Conservation (phyloP, 2,329 filamentous ascomycete species). For the Metarhizium robertsii region DNA sequence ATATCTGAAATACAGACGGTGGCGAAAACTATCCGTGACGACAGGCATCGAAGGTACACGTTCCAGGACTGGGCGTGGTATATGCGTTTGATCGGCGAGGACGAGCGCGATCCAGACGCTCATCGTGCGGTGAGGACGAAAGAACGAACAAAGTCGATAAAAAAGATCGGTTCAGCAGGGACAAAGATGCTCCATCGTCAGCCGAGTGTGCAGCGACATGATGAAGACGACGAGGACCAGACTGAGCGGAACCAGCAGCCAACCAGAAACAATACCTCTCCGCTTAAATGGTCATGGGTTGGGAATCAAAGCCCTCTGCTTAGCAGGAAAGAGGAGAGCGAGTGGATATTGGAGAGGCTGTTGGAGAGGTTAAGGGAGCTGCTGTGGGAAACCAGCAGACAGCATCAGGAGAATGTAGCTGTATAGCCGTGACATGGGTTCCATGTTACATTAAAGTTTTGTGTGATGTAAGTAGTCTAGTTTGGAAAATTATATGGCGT, state of each 20-base stretch:
- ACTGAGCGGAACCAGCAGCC: conserved; percentile 2
- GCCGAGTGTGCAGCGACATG: conserved; percentile 3
- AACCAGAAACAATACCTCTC: conserved; percentile 13
- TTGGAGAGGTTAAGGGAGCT: conserved; percentile 36
- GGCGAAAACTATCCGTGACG: conserved; percentile 50
- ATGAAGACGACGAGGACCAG: conserved; percentile 4
- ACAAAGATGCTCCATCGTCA: conserved; percentile 9
- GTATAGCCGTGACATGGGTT: too few relatives aligned
- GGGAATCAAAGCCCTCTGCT: conserved; percentile 60
- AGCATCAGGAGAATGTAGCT: too few relatives aligned
- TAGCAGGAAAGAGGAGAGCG: conserved; percentile 56
- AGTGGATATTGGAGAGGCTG: conserved; percentile 64
- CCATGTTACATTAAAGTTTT: too few relatives aligned
- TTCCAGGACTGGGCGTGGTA: conserved; percentile 87
- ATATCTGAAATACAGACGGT: conserved; percentile 62
- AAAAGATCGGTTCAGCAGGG: background rate
- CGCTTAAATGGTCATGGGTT: conserved; percentile 60
- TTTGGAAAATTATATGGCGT: too few relatives aligned
- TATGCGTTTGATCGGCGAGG: conserved; percentile 62
- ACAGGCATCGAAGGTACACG: conserved; percentile 53
- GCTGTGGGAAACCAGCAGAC: background rate
- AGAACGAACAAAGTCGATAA: background rate
- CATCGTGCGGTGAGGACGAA: conserved; percentile 30
- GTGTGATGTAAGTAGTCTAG: too few relatives aligned
- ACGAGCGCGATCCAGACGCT: conserved; percentile 41